Conservation (phyloP, 1,284 basidiomycete genomes). For the Rhodotorula sp. region DNA sequence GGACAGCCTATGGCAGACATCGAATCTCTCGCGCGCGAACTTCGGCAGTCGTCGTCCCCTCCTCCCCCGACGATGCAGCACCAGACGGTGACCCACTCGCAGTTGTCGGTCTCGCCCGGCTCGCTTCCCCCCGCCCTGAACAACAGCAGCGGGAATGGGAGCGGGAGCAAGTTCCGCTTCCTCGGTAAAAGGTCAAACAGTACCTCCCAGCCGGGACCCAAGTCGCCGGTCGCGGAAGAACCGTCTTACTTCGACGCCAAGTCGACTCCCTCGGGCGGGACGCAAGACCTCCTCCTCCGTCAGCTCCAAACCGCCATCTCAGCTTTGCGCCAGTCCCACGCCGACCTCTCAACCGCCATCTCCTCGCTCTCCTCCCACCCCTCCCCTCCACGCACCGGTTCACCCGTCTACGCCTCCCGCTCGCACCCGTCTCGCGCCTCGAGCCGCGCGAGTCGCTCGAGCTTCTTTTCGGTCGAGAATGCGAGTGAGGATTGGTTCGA, state of each 20-base stretch:
- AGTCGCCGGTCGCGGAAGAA: not conserved
- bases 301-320: constrained; percentile 13
- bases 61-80: not conserved
- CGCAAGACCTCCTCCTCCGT: constrained; percentile 11
- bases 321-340: constrained; percentile 15
- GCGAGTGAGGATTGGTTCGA: constrained; percentile 16
- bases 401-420: constrained; percentile 2
- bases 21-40: constrained; percentile 29
- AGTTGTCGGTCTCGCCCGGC: not conserved
- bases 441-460: constrained; percentile 24
- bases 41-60: constrained; percentile 1
- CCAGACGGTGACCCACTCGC: not conserved
- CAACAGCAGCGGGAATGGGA: not conserved
- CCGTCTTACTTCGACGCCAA: constrained; percentile 16
- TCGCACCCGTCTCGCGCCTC: constrained; percentile 12
- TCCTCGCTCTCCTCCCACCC: not conserved
- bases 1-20: constrained; percentile 40
- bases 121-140: not conserved
- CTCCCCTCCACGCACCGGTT: not conserved
- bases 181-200: constrained; percentile 30
- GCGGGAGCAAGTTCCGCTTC: constrained; percentile 23
- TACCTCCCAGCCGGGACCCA: not conserved
- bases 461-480: constrained; percentile 17
- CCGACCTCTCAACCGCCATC: constrained; percentile 9
- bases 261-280: not conserved